phyloP scores from a whole-genome alignment of 1,284 basidiomycete genomes.

The Ganoderma sinense region DNA sequence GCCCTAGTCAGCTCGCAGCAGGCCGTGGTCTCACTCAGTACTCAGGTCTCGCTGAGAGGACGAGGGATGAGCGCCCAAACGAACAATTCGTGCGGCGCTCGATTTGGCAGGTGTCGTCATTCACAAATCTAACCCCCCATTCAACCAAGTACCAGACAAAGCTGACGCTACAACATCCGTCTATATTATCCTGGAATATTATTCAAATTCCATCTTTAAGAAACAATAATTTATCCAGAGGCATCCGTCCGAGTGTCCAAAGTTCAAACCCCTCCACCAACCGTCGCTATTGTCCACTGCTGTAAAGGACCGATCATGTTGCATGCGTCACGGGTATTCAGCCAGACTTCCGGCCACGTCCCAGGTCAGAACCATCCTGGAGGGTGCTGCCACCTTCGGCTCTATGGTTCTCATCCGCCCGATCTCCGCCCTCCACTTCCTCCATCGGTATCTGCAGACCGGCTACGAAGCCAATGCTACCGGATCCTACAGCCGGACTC shows the following conservation, averaged over 20 bases:
- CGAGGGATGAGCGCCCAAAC: not conserved
- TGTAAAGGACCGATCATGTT: not conserved
- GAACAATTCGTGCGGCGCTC: constrained; percentile 17
- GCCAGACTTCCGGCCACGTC: constrained; percentile 5
- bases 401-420: constrained; percentile 13
- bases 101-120: constrained; percentile 25
- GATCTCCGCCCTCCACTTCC: constrained; percentile 16
- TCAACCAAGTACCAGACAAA: not conserved
- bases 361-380: constrained; percentile 7
- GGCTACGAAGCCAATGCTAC: constrained; percentile 5
- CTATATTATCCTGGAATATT: not conserved
- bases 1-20: not conserved
- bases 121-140: not conserved
- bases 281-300: not conserved
- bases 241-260: not conserved
- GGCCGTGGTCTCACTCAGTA: not conserved
- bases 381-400: constrained; percentile 13
- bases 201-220: not conserved
- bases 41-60: not conserved
- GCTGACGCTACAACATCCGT: not conserved
- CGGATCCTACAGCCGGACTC: not conserved
- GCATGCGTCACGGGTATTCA: not conserved
- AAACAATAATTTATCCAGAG: not conserved
- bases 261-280: not conserved
- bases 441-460: constrained; percentile 12